phyloP scores from a whole-genome alignment of 208 protist genomes.

The Strigomonas culicis region DNA sequence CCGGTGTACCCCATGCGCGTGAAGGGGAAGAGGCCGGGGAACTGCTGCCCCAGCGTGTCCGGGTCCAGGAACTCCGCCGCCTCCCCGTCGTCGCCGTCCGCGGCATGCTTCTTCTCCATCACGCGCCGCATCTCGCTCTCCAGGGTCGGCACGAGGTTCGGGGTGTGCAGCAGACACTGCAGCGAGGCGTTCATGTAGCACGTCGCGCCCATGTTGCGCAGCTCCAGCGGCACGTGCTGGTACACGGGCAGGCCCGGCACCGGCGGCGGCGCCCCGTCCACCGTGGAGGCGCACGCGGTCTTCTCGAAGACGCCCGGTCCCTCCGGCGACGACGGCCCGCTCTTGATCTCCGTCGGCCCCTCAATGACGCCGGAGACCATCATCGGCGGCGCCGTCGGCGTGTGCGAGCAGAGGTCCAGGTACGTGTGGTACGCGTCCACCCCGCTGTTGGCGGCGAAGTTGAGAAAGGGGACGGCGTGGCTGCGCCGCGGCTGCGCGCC shows the following conservation, averaged over 20 bases:
- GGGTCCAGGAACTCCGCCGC: neutral
- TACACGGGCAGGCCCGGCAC: neutral
- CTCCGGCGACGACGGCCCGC: no score
- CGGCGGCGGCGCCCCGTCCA: neutral
- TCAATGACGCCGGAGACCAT: no score
- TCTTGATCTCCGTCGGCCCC: no score
- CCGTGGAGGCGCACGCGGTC: neutral
- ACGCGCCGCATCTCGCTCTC: constrained; percentile 20
- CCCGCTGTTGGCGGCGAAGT: no score
- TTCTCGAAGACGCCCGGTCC: no score
- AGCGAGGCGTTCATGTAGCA: constrained; percentile 96
- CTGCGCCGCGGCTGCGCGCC: no score
- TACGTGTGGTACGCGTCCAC: no score
- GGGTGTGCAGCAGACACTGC: constrained; percentile 88
- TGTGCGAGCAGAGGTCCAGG: no score
- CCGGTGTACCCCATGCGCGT: constrained; percentile 15
- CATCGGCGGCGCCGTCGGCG: no score
- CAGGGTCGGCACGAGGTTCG: constrained; percentile 35
- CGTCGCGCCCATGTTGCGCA: constrained; percentile 93
- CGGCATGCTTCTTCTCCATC: constrained; percentile 6
- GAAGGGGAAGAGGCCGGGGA: neutral
- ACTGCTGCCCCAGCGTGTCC: no score
- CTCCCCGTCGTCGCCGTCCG: constrained; percentile 4
- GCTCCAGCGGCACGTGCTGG: constrained; percentile 28
- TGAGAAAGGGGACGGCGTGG: no score